Base-by-base conservation (phyloP, 495 filamentous ascomycete genomes). In the Stereocaulon alpinum region DNA sequence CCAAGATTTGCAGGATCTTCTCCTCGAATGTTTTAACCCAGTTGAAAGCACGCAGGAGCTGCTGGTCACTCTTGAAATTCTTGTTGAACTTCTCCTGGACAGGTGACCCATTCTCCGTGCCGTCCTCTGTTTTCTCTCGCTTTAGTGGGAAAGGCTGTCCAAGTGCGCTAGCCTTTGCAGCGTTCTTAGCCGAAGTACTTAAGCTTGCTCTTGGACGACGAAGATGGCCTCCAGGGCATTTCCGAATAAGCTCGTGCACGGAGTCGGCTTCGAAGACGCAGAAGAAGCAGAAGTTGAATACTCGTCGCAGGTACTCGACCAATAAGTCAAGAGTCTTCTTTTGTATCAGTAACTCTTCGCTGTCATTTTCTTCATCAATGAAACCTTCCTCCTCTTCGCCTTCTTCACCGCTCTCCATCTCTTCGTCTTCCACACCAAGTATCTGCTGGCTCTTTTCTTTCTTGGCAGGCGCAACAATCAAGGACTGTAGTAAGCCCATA, bases 21-120 rank as follows among this genome's bases (percentile, higher is more conserved):
- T 99, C 93, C 68, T 99, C 93, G 66, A 95, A 99, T 0, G 91
- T 96, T 73, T 86, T 92, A n/a, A 96, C 95, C 94, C 94, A 97
- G 65, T 99, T 99, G 74, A 90, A 95, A 1, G 93, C 94, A 45
- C 94, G 83, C 67, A 89, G 86, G 34, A 97, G 80, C 72, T 97
- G 94, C 66, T 92, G 86, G 65, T 96, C 91, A 1, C 82, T 80
- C 71, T 95, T 95, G 52, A 80, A 79, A 32, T 72, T 77, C 43
- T 80, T 80, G 32, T 83, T 85, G 43, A 83, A 84, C 62, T 85
- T 88, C 62, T 86, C 81, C 17, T 81, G 80, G 3, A 81, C 78
- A 17, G 82, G 77, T 3, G 83, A 80, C 10, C 77, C 72, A 42
- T 84, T 82, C 63, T 89, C 87, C 11, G 71, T 75, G 30, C 81